Base-by-base conservation (phyloP, 768 basidiomycete species). In the Boletus sp. region DNA sequence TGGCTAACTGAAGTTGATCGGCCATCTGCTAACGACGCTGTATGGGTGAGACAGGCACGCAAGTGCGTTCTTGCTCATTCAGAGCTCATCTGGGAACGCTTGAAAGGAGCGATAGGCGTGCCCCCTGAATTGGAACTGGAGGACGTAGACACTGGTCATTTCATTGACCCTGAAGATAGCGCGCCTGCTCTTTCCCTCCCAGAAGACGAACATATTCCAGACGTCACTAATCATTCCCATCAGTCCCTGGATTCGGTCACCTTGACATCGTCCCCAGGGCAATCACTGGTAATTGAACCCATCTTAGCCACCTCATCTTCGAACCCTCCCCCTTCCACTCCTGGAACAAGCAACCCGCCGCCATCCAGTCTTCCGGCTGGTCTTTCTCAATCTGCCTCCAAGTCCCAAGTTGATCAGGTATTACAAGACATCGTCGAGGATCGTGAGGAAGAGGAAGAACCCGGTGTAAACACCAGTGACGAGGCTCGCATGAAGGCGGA, bases 21-120 rank as follows among this genome's bases (percentile, higher is more conserved):
- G 11, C 75, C 81, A 37, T 72, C 83, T 32, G 83, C 79, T 0
- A 76, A 83, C 3, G 93, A 97, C 63, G 76, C 78, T 19, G 64
- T 83, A 30, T 97, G 91, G 90, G 82, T 87, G 43, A 76, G 79
- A 63, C 80, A 81, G 10, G 81, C 84, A 0, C 84, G 91, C n/a
- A 79, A 77, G 51, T 93, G 91, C 62, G 81, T 96, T 61, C 75
- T 88, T 21, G 72, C 81, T 25, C 86, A 85, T 59, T 88, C 85
- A 14, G 93, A 95, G 64, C 82, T 93, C 38, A 85, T 95, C 51
- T 97, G 93, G 93, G 92, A 95, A 69, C 82, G 92, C 53, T 75
- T 95, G 64, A 94, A 93, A 63, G 87, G 84, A 30, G 92, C 90
- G 0, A 75, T 97, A 2, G 93, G 93, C 5, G 86, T 93, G 5